Base-by-base conservation (phyloP, 2,329 filamentous ascomycete genomes). In the Sporothrix variecibatus region DNA sequence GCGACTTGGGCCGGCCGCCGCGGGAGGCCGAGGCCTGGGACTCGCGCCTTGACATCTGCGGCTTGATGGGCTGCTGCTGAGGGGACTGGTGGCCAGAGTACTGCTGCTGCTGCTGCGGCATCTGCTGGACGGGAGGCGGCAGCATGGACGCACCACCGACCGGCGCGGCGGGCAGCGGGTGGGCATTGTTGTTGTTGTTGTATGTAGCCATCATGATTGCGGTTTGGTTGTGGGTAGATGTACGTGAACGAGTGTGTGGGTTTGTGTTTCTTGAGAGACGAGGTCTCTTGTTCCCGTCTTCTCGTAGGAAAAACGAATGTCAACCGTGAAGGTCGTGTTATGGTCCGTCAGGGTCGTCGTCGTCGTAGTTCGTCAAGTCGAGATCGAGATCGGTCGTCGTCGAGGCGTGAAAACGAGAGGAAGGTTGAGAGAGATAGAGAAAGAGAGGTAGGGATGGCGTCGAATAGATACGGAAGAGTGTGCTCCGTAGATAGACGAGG, bases 1-100 rank as follows among this genome's bases (percentile, higher is more conserved):
- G 84, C 31, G 84, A 83, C 78, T 85, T 87, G 15, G 82, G 80
- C 38, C 81, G 80, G 74, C 79, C 78, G 38, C 62, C 40, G 23
- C 26, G 62, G 9, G 62, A 67, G 67, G 74, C 62, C 78, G 82
- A 78, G 46, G 78, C 73, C 68, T 75, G 76, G 11, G 76, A 75
- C 83, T 85, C 17, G 80, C 80, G 81, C 68, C 51, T 53, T 75
- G 76, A 70, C 75, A 71, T 38, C 71, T 74, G 53, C 76, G 79
- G 79, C 20, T 76, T 74, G 43, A 77, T 75, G 49, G 77, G 76
- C 34, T 76, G 68, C 40, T 78, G 73, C 68, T 76, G 75, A 26
- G 76, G 46, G 53, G 71, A 49, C 49, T 71, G 65, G 23, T 58
- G 67, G 60, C 38, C 34, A 11, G 20, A 62, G 31, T 40, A 53